Percentiles rank a stretch among this genome's conserved stretches.
Evolutionary conservation across 495 filamentous ascomycete species (phyloP).

Genomic region (Penicillium turbatum): DNA sequence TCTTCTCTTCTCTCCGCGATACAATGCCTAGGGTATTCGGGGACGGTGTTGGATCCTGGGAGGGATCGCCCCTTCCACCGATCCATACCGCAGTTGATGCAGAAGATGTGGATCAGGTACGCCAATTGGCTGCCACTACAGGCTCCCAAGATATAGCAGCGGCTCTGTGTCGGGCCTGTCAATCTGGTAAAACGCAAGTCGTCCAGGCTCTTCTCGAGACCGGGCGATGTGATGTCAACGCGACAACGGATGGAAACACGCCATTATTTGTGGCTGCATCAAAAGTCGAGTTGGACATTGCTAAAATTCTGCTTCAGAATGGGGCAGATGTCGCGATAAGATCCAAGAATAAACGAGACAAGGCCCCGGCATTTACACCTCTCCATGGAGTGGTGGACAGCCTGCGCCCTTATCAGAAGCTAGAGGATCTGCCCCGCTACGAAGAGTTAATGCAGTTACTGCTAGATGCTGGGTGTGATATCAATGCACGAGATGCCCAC

Average conservation of each 20-base stretch:
- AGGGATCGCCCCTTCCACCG: background rate
- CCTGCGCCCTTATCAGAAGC: background rate
- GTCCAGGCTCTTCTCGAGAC: background rate
- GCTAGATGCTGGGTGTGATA: conserved; percentile 2
- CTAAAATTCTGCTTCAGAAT: background rate
- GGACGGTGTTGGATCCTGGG: background rate
- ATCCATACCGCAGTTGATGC: conserved; percentile 3
- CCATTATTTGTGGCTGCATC: conserved; percentile 5
- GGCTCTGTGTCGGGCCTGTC: conserved; percentile 5
- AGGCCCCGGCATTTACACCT: background rate
- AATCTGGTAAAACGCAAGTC: background rate
- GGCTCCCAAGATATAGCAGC: conserved; percentile 1
- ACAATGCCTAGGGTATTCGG: background rate
- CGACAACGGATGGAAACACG: background rate
- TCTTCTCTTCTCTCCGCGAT: background rate
- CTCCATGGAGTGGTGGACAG: background rate
- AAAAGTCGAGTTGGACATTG: background rate
- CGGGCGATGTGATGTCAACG: conserved; percentile 7
- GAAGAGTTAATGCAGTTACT: background rate
- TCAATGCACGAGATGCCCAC: conserved; percentile 4
- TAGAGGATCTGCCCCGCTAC: background rate
- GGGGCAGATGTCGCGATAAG: background rate
- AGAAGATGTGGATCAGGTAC: conserved; percentile 1
- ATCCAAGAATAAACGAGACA: background rate
- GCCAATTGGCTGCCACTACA: background rate